Evolutionary conservation across 768 basidiomycete species (phyloP), one percentile per base, ranked within the genome.

Genomic region (Cyclocybe aegerita): DNA sequence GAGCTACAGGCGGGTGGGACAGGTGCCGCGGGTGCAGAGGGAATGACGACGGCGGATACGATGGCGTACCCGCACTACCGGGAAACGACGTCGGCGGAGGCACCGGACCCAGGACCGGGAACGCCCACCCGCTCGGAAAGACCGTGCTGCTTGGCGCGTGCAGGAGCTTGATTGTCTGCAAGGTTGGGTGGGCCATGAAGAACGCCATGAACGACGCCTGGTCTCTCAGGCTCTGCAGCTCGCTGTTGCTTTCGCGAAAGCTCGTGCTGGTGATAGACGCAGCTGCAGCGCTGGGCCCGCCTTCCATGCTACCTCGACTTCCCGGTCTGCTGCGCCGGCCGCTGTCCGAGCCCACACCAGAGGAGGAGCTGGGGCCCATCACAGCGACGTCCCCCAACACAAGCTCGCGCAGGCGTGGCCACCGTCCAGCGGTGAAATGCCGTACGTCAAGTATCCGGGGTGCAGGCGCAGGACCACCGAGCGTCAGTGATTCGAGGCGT

Each of bases 381-480:
- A 23, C 23, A 14, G 52, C 50, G 54, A 66, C 60, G 48, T 72
- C 72, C 6, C 72, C 71, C 1, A 72, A 55, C 1, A 63, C 65
- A 17, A 74, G 53, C 7, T 60, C 62, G 41, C 62, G 63, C 32
- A 73, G 55, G 36, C 66, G 65, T 4, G 67, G 66, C 72, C 72
- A 74, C 9, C 68, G 66, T 9, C 70, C 72, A 45, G 58, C 54
- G 12, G 67, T 64, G 34, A 71, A 58, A 51, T 70, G 70, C 10
- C 65, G 66, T 29, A 68, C 65, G 48, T 74, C 70, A 54, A 74
- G 72, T 33, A 69, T 60, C 39, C 72, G 64, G 2, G 70, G 70
- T 36, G 68, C 69, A n/a, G 72, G 72, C 12, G 69, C 66, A 40
- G 62, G 55, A 41, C 69, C 68, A 5, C 63, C 66, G 29, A 74